Percentiles rank a stretch among this genome's conserved stretches.
Evolutionary conservation across 257 asterid species (phyloP).

Genomic region (Solanum paucissectum): DNA sequence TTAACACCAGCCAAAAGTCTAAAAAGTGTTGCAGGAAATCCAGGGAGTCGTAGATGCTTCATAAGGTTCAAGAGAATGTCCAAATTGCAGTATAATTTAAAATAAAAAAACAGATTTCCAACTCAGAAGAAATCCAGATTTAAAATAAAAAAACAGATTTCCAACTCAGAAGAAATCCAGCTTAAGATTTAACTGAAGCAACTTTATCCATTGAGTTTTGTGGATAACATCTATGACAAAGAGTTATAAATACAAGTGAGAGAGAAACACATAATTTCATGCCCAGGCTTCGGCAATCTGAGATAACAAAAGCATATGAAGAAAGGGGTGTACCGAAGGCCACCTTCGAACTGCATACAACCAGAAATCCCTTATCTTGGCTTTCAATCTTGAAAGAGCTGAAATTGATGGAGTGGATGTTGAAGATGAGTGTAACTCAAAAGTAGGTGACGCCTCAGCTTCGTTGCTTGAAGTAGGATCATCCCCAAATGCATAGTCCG

Average conservation of each 20-base stretch:
- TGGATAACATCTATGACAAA: not conserved
- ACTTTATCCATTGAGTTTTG: not conserved
- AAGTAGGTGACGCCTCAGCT: slow-evolving; percentile 24
- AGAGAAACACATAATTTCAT: not conserved
- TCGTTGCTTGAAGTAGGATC: slow-evolving; percentile 24
- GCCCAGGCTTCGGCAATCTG: not conserved
- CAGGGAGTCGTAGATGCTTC: not conserved
- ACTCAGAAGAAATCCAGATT: not conserved
- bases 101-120: not conserved
- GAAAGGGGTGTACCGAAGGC: slow-evolving; percentile 83
- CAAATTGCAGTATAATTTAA: not conserved
- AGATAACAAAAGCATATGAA: slow-evolving; percentile 8
- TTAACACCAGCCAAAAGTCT: not conserved
- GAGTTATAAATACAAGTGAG: not conserved
- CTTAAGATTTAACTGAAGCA: not conserved
- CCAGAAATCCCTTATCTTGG: slow-evolving; percentile 52
- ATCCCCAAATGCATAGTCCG: slow-evolving; percentile 29
- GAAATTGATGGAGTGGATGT: slow-evolving; percentile 25
- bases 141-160: not conserved
- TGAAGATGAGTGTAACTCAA: slow-evolving; percentile 31
- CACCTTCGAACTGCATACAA: slow-evolving; percentile 59
- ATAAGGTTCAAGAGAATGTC: not conserved
- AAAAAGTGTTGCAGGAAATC: not conserved
- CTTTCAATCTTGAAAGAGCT: slow-evolving; percentile 56
- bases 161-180: not conserved